phyloP scores from a whole-genome alignment of 441 rosid genomes.

The Cnidoscolus chayamansa region DNA sequence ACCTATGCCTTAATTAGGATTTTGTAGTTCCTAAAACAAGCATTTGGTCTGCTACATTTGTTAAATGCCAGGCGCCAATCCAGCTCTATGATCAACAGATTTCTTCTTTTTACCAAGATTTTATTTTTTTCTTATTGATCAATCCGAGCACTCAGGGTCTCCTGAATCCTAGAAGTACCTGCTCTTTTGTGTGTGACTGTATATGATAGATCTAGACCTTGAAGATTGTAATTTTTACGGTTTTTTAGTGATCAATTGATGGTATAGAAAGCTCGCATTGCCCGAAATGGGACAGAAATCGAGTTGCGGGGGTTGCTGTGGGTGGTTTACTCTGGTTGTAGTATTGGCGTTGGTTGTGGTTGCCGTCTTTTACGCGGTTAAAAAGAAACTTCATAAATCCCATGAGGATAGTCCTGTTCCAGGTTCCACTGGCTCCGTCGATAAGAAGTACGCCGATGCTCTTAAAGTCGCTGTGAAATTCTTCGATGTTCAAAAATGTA shows the following conservation, averaged over 20 bases:
- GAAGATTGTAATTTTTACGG: background rate
- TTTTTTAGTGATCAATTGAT: background rate
- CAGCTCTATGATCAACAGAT: no score
- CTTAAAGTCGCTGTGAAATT: slow-evolving; percentile 75
- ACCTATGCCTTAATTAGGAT: background rate
- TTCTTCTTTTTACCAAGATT: no score
- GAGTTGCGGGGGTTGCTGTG: slow-evolving; percentile 54
- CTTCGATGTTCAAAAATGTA: slow-evolving; percentile 92
- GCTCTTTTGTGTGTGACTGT: no score
- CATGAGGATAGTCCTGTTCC: slow-evolving; percentile 42
- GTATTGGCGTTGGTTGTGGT: slow-evolving; percentile 49
- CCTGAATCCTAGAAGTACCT: no score
- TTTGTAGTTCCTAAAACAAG: slow-evolving; percentile 9
- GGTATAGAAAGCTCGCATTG: slow-evolving; percentile 4
- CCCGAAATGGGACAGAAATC: slow-evolving; percentile 51
- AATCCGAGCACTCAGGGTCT: no score
- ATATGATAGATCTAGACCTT: background rate
- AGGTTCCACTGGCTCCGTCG: slow-evolving; percentile 76
- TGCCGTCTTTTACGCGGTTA: slow-evolving; percentile 51
- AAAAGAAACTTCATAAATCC: slow-evolving; percentile 41
- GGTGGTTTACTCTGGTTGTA: slow-evolving; percentile 52
- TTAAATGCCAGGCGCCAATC: no score
- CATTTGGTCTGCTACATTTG: slow-evolving; percentile 12
- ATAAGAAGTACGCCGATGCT: slow-evolving; percentile 70
- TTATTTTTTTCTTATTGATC: no score